A percentile compares a stretch with the other conserved stretches of the same genome.
Evolutionary conservation across 768 basidiomycete species (phyloP).

Genomic region (Podaxis pistillaris): DNA sequence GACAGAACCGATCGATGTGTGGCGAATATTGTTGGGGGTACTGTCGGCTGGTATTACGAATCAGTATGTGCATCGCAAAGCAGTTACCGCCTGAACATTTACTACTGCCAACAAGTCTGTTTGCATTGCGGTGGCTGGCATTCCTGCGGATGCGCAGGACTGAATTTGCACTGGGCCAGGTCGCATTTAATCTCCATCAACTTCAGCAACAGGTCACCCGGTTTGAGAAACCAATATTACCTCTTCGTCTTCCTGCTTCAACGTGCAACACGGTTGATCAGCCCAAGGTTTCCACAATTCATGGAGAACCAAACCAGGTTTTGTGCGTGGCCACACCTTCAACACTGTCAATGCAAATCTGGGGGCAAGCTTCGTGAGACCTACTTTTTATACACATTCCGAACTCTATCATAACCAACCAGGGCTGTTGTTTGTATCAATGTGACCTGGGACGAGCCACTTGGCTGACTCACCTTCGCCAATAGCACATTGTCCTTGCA

Average conservation of each 20-base stretch:
- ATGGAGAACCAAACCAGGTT: conserved; percentile 41
- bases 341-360: background rate
- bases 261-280: conserved; percentile 6
- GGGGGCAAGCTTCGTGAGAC: conserved; percentile 15
- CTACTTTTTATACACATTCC: conserved; percentile 53
- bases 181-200: conserved; percentile 58
- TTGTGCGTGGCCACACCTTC: conserved; percentile 55
- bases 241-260: conserved; percentile 56
- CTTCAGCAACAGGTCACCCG: conserved; percentile 6
- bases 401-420: conserved; percentile 40
- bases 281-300: background rate
- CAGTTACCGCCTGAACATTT: conserved; percentile 25
- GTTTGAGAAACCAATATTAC: conserved; percentile 23
- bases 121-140: conserved; percentile 54
- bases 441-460: no score
- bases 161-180: conserved; percentile 60
- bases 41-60: conserved; percentile 42
- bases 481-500: conserved; percentile 50
- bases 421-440: conserved; percentile 18
- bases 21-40: conserved; percentile 70
- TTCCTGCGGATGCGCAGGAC: conserved; percentile 47
- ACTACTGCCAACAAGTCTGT: conserved; percentile 72
- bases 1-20: conserved; percentile 59
- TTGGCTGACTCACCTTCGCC: conserved; percentile 46
- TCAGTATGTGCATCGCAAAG: conserved; percentile 23